Evolutionary conservation across 116 monocot genomes (phyloP), one percentile per base, ranked within the genome.

Genomic region (Dioscorea cayenensis): DNA sequence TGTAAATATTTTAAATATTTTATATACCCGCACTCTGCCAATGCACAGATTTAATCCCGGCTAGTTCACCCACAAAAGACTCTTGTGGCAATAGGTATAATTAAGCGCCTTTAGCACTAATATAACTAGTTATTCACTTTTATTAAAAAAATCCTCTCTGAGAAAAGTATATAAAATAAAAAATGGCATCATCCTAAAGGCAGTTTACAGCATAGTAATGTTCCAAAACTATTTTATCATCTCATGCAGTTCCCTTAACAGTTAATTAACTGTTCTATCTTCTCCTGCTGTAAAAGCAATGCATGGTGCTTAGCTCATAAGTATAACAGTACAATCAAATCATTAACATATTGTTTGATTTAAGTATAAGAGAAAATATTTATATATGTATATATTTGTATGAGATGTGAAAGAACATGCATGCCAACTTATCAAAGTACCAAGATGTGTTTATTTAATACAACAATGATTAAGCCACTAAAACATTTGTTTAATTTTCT

Each of bases 391-490:
- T 14, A 51, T 22, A 17, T 35, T 5, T 43, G 6, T 69, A 76
- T 66, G 20, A 70, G 70, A 65, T 70, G 65, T 73, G 64, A 23
- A 66, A 72, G 70, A 72, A 77, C 77, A 77, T 74, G 68, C 61
- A 83, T 62, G 63, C 58, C 43, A 65, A n/a, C 69, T 65, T 68
- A 48, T 22, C 60, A 70, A 69, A 68, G 72, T 76, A 76, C 70
- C 75, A 64, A 58, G 18, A 23, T 67, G n/a, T 21, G 20, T 22
- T 16, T 67, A 48, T 19, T 28, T 70, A 72, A 28, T 48, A 14
- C 66, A 72, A 28, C 50, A 28, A 63, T 74, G 52, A 28, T 48
- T 71, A 32, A 51, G 18, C 52, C 23, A 21, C 28, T 37, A 64
- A 32, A 27, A 23, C 62, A 62, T 62, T 62, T 18, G 28, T 50